Conservation (phyloP, 2,329 filamentous ascomycete species). For the Fusarium mundagurra region DNA sequence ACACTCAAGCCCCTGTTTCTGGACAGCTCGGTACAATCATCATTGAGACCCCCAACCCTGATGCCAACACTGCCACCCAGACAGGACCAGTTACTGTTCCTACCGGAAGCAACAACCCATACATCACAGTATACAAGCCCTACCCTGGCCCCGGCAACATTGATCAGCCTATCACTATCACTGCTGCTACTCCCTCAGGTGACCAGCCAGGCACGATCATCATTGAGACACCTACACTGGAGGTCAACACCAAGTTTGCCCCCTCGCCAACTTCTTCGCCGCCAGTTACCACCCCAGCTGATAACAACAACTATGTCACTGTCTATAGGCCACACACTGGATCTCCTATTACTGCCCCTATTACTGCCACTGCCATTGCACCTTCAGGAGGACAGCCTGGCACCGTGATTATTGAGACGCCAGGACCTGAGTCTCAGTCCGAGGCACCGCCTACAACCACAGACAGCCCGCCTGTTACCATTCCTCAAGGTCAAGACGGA, state of each 20-base stretch:
- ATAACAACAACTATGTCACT: conserved; percentile 14
- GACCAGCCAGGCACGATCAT: conserved; percentile 28
- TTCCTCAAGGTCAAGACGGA: conserved; percentile 27
- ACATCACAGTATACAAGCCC: conserved; percentile 27
- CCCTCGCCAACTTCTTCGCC: neutral
- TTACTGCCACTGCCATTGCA: conserved; percentile 33
- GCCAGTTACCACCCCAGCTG: conserved; percentile 8
- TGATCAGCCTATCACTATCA: conserved; percentile 27
- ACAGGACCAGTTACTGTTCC: conserved; percentile 18
- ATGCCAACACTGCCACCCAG: conserved; percentile 20
- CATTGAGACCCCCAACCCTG: conserved; percentile 25
- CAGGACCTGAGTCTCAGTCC: conserved; percentile 1
- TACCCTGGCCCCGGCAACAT: conserved; percentile 31
- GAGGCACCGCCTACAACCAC: neutral
- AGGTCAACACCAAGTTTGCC: conserved; percentile 24
- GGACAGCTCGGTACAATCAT: conserved; percentile 26
- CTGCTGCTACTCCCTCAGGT: conserved; percentile 11
- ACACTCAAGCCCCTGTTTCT: conserved; percentile 21
- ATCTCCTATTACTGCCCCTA: conserved; percentile 18
- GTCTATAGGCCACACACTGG: conserved; percentile 28
- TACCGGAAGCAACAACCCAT: conserved; percentile 12
- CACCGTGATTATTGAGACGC: conserved; percentile 31
- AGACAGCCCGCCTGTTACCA: conserved; percentile 11
- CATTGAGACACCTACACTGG: conserved; percentile 26
- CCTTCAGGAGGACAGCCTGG: conserved; percentile 29